Conservation (phyloP, 495 filamentous ascomycete genomes). For the Pyrenula aspistea region DNA sequence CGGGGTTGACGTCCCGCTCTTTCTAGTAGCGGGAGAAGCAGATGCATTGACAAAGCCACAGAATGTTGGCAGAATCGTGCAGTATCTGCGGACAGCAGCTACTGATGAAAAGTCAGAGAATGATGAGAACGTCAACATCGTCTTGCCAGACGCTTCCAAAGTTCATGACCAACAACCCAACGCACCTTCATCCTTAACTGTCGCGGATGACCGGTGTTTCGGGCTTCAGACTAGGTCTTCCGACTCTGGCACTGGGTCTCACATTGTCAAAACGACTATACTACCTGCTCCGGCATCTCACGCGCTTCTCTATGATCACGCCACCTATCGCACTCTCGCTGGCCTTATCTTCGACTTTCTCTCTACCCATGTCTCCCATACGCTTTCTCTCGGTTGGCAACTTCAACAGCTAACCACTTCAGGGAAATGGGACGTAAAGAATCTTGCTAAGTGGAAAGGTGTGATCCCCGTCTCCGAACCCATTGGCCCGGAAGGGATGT, state of each 20-base stretch:
- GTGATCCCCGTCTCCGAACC: constrained; percentile 65
- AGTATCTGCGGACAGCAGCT: constrained; percentile 34
- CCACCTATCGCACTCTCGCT: constrained; percentile 61
- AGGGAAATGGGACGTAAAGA: constrained; percentile 98
- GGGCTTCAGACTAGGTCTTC: constrained; percentile 2
- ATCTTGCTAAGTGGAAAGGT: constrained; percentile 79
- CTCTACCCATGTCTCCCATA: constrained; percentile 56
- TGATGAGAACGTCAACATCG: constrained; percentile 31
- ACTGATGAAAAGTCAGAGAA: constrained; percentile 9
- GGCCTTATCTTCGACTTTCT: constrained; percentile 80
- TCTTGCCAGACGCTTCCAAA: constrained; percentile 32
- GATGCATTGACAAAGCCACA: constrained; percentile 61
- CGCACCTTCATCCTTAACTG: constrained; percentile 6
- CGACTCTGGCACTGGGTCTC: constrained; percentile 13
- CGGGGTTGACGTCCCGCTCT: constrained; percentile 57
- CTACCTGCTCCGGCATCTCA: constrained; percentile 73
- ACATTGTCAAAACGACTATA: constrained; percentile 55
- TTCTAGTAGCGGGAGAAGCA: constrained; percentile 64
- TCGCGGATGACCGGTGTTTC: constrained; percentile 17
- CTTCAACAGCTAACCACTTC: constrained; percentile 71
- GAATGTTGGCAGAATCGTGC: constrained; percentile 59
- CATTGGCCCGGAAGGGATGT: constrained; percentile 51
- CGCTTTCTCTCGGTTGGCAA: constrained; percentile 80
- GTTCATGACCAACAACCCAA: constrained; percentile 15
- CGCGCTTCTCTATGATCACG: constrained; percentile 69